These are phyloP conservation scores for Hypoxylon sp. DNA, from an alignment of 2,329 filamentous ascomycete genomes.

Conservation along the genomic window DNA sequence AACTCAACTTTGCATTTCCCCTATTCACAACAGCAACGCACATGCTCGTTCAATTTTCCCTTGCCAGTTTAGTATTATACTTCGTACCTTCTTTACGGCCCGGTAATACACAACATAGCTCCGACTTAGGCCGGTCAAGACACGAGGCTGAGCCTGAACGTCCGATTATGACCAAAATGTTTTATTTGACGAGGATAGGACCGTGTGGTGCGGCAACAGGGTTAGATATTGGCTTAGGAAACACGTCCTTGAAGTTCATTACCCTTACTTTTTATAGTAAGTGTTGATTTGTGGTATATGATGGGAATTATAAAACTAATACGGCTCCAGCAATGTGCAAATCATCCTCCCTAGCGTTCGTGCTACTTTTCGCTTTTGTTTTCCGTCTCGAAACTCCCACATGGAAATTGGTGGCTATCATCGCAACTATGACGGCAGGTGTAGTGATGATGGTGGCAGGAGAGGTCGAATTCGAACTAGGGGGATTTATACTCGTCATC, in stretches of 20 bases:
- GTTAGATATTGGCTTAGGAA: conserved; percentile 94
- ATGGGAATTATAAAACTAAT: conserved; percentile 22
- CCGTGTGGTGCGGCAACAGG: conserved; percentile 95
- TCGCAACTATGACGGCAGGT: conserved; percentile 90
- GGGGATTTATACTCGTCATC: conserved; percentile 94
- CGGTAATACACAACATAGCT: conserved; percentile 61
- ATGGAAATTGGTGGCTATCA: conserved; percentile 87
- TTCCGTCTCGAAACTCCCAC: conserved; percentile 93
- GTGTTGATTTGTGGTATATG: conserved; percentile 50
- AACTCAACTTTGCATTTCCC: conserved; percentile 92
- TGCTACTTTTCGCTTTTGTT: conserved; percentile 93
- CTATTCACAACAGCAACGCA: conserved; percentile 95
- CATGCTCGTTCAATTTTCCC: conserved; percentile 93
- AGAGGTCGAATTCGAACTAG: conserved; percentile 87
- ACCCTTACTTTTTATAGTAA: conserved; percentile 94
- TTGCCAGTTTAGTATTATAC: conserved; percentile 83
- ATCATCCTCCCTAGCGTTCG: conserved; percentile 94
- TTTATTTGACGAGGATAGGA: conserved; percentile 92
- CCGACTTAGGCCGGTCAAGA: conserved; percentile 66
- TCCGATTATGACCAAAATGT: conserved; percentile 86
- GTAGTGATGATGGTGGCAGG: conserved; percentile 99
- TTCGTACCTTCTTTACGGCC: conserved; percentile 87
- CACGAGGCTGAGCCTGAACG: conserved; percentile 68
- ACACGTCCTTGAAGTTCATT: conserved; percentile 96
- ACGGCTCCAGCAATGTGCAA: conserved; percentile 87